Evolutionary conservation across 2,329 filamentous ascomycete species (phyloP).

Genomic region (Hypoxylon sp.): DNA sequence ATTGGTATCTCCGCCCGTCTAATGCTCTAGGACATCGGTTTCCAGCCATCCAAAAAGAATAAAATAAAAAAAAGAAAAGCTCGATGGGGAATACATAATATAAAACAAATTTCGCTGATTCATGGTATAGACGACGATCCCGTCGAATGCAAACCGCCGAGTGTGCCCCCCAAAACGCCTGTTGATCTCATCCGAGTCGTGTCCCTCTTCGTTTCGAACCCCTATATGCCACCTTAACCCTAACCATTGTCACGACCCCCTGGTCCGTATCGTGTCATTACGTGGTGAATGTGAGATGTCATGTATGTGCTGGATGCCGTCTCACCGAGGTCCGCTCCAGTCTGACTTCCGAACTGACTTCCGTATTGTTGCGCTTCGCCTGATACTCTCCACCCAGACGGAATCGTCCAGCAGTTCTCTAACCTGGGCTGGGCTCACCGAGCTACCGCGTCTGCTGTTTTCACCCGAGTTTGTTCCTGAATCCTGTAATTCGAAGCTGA

Average conservation of each 20-base stretch:
- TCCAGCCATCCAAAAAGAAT: constrained; percentile 17
- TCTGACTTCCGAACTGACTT: constrained; percentile 56
- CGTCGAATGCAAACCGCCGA: constrained; percentile 28
- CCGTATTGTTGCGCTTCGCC: constrained; percentile 82
- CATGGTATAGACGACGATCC: constrained; percentile 32
- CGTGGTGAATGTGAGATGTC: constrained; percentile 17
- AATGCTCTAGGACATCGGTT: constrained; percentile 25
- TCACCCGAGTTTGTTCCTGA: constrained; percentile 53
- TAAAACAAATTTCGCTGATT: constrained; percentile 29
- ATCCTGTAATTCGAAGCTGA: constrained; percentile 70
- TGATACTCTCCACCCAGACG: constrained; percentile 92
- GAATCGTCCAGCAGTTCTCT: constrained; percentile 89
- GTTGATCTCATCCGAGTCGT: constrained; percentile 42
- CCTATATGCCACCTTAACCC: constrained; percentile 28
- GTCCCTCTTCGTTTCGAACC: constrained; percentile 22
- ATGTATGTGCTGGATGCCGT: neutral
- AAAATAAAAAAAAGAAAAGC: too few relatives aligned
- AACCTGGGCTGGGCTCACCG: constrained; percentile 80
- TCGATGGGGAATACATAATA: constrained; percentile 22
- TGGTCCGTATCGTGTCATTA: constrained; percentile 25
- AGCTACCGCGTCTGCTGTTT: constrained; percentile 73
- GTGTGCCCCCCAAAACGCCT: constrained; percentile 33
- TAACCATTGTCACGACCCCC: constrained; percentile 11
- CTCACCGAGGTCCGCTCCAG: constrained; percentile 45
- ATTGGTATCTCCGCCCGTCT: constrained; percentile 34